phyloP scores from a whole-genome alignment of 2,329 filamentous ascomycete species.

The Fusarium nisikadoi region DNA sequence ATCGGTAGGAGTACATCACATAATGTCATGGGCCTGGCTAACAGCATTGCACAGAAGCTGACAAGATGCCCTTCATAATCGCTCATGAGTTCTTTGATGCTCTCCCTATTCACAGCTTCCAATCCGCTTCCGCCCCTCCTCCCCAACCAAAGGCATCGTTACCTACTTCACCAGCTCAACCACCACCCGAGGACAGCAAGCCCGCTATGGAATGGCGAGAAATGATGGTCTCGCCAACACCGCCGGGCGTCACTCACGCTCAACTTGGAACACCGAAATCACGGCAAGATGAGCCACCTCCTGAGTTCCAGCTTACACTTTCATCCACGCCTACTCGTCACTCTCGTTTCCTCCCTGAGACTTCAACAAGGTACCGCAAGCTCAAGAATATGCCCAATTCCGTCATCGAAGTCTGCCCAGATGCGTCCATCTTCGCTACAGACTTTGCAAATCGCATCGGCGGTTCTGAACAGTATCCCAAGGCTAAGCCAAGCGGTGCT shows the following conservation, averaged over 20 bases:
- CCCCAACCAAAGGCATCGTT: conserved; percentile 31
- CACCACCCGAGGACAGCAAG: conserved; percentile 54
- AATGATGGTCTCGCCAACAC: conserved; percentile 78
- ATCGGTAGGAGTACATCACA: conserved; percentile 59
- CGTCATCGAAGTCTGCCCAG: conserved; percentile 89
- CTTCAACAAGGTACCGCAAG: conserved; percentile 80
- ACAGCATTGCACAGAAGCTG: conserved; percentile 58
- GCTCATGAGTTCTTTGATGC: conserved; percentile 99
- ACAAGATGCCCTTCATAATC: conserved; percentile 88
- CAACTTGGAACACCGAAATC: conserved; percentile 65
- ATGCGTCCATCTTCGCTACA: conserved; percentile 80
- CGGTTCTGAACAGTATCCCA: conserved; percentile 66
- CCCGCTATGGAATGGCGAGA: conserved; percentile 77
- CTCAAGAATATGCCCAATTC: conserved; percentile 75
- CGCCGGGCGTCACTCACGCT: conserved; percentile 63
- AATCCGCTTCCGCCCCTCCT: conserved; percentile 68
- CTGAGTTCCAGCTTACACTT: conserved; percentile 89
- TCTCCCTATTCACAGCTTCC: conserved; percentile 94
- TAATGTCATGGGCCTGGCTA: background rate
- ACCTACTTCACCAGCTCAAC: conserved; percentile 48
- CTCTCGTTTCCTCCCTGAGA: conserved; percentile 84
- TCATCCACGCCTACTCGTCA: conserved; percentile 82
- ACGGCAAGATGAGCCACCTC: conserved; percentile 63
- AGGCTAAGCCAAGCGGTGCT: conserved; percentile 77
- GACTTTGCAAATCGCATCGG: conserved; percentile 90